Base-by-base conservation (phyloP, 257 asterid species). In the Oldenlandia corymbosa region DNA sequence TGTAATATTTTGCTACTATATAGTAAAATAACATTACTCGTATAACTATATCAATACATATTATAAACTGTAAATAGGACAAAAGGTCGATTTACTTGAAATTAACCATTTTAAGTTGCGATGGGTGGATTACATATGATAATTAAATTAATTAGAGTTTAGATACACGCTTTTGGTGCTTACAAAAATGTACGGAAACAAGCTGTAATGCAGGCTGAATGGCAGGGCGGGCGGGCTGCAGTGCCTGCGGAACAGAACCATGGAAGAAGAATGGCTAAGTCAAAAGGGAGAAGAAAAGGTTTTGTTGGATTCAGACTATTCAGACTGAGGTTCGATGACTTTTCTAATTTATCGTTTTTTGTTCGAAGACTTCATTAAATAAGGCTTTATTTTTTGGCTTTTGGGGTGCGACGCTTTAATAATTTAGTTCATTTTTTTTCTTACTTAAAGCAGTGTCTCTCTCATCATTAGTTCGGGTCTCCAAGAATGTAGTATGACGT, bases 111-210 rank as follows among this genome's bases (percentile, higher is more conserved):
- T 34, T 3, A 34, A 34, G 39, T 34, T 34, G 39, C 39, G 39
- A 34, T 34, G 9, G 6, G 9, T 9, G 39, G 39, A 3, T 34
- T 34, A 34, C 4, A 34, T 34, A 3, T 34, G 9, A 34, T 3
- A 34, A 34, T 3, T 3, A 34, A 34, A 34, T 18, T 2, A 32
- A 20, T 32, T 10, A 11, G 7, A 32, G 30, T 58, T 30, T 24
- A 66, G 45, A 36, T 47, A 72, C 72, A 66, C 76, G 72, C 46
- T 72, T 50, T 71, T 60, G 56, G 48, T 20, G 11, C 1, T 23
- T 48, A 46, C 47, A 63, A 43, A 23, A 23, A 46, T 16, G 47
- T 39, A 43, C n/a, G 17, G 41, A 28, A 13, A 59, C 39, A 18
- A 37, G 68, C 64, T 66, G 65, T 57, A 18, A 30, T 48, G 67